Percentiles rank a stretch among this genome's conserved stretches.
These are phyloP conservation scores for Scolecobasidium constrictum DNA, from an alignment of 2,329 filamentous ascomycete genomes.

Conservation along the genomic window DNA sequence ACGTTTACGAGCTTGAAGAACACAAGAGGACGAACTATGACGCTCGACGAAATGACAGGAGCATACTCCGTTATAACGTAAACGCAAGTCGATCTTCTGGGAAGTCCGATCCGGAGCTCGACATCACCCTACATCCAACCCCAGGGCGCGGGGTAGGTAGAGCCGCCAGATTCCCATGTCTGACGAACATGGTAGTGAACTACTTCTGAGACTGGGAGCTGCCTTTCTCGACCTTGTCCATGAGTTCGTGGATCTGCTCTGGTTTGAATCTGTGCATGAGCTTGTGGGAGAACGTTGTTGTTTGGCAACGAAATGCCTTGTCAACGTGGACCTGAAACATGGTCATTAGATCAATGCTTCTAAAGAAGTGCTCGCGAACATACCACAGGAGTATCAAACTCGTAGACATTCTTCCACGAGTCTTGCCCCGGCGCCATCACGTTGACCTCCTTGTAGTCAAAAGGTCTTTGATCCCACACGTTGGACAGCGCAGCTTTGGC, in stretches of 20 bases:
- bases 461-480: constrained; percentile 56
- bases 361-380: constrained; percentile 12
- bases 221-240: constrained; percentile 44
- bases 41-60: too few relatives aligned
- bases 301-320: constrained; percentile 42
- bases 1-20: background rate
- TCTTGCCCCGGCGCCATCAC: constrained; percentile 53
- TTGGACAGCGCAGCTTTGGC: constrained; percentile 58
- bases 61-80: too few relatives aligned
- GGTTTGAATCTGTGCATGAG: constrained; percentile 68
- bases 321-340: constrained; percentile 50
- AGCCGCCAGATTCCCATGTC: too few relatives aligned
- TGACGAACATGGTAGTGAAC: too few relatives aligned
- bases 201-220: too few relatives aligned
- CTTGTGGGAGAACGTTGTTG: constrained; percentile 51
- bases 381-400: constrained; percentile 75
- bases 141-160: too few relatives aligned
- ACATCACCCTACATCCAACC: too few relatives aligned
- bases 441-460: constrained; percentile 59
- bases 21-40: too few relatives aligned
- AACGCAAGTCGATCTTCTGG: too few relatives aligned
- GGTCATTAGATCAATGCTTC: background rate
- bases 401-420: constrained; percentile 62
- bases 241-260: constrained; percentile 54
- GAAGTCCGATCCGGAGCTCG: too few relatives aligned